Evolutionary conservation across 2,329 filamentous ascomycete genomes (phyloP), one percentile per base, ranked within the genome.

Genomic region (Pseudogymnoascus sp.): DNA sequence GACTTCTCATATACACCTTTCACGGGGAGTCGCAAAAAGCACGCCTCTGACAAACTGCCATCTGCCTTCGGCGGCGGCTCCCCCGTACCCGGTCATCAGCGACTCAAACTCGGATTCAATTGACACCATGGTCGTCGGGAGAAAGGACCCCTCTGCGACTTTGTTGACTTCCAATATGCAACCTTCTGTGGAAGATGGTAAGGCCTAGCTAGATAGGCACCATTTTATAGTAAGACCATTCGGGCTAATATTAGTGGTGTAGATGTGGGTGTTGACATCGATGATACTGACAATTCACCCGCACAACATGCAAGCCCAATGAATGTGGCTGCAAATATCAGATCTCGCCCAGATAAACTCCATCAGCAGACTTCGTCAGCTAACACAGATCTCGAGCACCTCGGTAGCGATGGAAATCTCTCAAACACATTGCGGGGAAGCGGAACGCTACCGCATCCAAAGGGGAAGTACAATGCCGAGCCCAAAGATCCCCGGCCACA

Each of bases 1-100:
- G 77, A 78, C 78, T 75, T 79, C 77, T 55, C 75, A 79, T 64
- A 79, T 80, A 36, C 71, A 78, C 62, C 72, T 80, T 59, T 80
- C 78, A 23, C 69, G 77, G 61, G 77, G 74, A 61, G 75, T 79
- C 64, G 77, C 77, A 42, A 72, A 69, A 30, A 71, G 73, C 33
- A 66, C 72, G 62, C 72, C 72, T 28, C 66, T 69, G 41, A 66
- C 70, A 28, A 19, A 60, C 52, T 60, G 63, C 36, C 41, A 62
- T 9, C 16, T 60, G 2, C 33, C 60, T 16, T 6, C 38, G 33
- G 28, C 33, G 16, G 42, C 52, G 58, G 59, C 61, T 62, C 55
- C 64, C 19, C 60, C 66, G 8, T 45, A 66, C n/a, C 58, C 64
- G 4, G 65, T 71, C 4, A 64, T 68, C 1, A 68, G 70, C n/a